Conservation (phyloP, 202 grass and related monocot species). For the Eragrostis tef region DNA sequence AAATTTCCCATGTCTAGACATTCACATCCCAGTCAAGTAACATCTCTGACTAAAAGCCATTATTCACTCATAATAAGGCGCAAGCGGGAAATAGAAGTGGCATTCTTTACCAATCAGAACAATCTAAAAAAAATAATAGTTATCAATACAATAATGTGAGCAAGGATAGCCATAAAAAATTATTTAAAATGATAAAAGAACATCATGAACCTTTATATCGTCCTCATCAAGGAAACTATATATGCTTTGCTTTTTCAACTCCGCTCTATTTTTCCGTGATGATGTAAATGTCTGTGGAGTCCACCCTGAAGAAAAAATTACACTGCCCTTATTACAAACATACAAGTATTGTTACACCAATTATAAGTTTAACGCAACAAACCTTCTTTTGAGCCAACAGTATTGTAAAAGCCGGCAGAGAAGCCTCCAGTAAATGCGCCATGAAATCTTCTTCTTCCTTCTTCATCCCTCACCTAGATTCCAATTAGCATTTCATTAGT, state of each 20-base stretch:
- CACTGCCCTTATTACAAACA: conserved; percentile 4
- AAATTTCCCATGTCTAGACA: background rate
- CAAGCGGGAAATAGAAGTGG: background rate
- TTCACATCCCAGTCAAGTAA: conserved; percentile 4
- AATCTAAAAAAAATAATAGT: background rate
- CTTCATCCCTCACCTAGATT: conserved; percentile 86
- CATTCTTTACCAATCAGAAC: conserved; percentile 2
- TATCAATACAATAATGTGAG: conserved; percentile 14
- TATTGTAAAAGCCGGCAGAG: conserved; percentile 95
- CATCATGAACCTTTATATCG: conserved; percentile 75
- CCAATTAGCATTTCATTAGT: background rate
- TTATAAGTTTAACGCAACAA: conserved; percentile 27
- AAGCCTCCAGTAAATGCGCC: conserved; percentile 95
- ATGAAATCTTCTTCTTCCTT: conserved; percentile 94
- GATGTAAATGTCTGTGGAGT: conserved; percentile 87
- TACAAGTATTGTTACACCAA: background rate
- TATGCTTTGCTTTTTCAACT: conserved; percentile 82
- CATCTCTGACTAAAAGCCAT: background rate
- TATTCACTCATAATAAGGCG: background rate
- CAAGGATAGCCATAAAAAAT: background rate
- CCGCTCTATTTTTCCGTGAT: conserved; percentile 87
- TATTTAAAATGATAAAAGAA: conserved; percentile 12
- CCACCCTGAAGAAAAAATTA: conserved; percentile 69
- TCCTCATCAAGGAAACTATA: conserved; percentile 94
- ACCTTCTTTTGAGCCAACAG: conserved; percentile 93